These are phyloP conservation scores for Pinus taeda DNA, from an alignment of 75 land plant species.

Conservation along the genomic window DNA sequence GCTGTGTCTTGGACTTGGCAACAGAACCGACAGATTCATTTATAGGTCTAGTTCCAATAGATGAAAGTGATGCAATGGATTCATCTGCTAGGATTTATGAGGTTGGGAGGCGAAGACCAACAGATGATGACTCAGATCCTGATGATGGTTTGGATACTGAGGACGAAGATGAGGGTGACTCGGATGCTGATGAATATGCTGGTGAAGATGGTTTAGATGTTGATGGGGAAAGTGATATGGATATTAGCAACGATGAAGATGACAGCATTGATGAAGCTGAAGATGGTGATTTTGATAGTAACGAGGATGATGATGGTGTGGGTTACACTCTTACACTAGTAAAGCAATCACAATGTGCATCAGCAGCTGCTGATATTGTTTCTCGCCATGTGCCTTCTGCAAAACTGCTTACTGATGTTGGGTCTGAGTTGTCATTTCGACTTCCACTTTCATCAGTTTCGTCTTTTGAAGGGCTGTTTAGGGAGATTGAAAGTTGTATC, in stretches of 20 bases:
- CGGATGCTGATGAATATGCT: conserved; percentile 58
- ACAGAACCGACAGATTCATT: conserved; percentile 89
- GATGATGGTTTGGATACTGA: conserved; percentile 90
- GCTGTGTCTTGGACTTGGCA: conserved; percentile 95
- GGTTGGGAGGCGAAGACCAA: conserved; percentile 87
- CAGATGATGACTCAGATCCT: conserved; percentile 99
- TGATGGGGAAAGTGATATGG: conserved; percentile 63
- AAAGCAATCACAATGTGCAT: conserved; percentile 40
- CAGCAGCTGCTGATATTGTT: conserved; percentile 58
- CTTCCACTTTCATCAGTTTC: conserved; percentile 77
- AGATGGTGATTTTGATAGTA: conserved; percentile 31
- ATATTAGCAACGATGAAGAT: conserved; percentile 69
- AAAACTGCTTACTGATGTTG: conserved; percentile 60
- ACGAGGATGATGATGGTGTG: conserved; percentile 65
- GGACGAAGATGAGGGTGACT: conserved; percentile 83
- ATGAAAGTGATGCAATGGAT: conserved; percentile 85
- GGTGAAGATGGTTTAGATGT: conserved; percentile 54
- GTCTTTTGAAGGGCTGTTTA: conserved; percentile 69
- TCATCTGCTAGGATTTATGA: conserved; percentile 89
- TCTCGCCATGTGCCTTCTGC: conserved; percentile 62
- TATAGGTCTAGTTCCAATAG: conserved; percentile 87
- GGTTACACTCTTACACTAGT: conserved; percentile 83
- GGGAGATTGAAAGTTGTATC: conserved; percentile 64
- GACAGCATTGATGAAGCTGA: conserved; percentile 41
- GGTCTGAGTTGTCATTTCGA: conserved; percentile 75